Evolutionary conservation across 1,284 basidiomycete genomes (phyloP).

Genomic region (Ustilago curta): DNA sequence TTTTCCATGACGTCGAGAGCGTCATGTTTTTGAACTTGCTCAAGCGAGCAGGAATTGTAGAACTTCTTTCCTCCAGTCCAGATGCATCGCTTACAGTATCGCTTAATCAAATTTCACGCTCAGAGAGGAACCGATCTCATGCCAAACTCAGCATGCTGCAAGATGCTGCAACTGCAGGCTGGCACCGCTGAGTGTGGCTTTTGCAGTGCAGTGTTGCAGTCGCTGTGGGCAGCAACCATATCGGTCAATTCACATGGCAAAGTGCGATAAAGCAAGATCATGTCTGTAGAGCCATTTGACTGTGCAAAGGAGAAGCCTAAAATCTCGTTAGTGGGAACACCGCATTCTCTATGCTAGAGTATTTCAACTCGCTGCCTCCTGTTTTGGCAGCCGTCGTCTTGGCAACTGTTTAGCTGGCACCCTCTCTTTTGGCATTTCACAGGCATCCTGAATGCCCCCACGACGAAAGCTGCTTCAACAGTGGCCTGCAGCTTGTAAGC

Average conservation of each 20-base stretch:
- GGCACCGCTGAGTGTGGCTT: slow-evolving; percentile 7
- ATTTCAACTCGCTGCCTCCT: neutral
- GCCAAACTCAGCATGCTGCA: too few species aligned
- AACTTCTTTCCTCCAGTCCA: neutral
- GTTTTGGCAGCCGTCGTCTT: neutral
- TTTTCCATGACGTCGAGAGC: neutral
- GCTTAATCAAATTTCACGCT: neutral
- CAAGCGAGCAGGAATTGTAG: slow-evolving; percentile 3
- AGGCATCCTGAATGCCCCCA: too few species aligned
- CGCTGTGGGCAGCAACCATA: neutral
- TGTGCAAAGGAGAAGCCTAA: too few species aligned
- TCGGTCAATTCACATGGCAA: neutral
- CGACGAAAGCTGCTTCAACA: neutral
- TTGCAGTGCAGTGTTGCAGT: slow-evolving; percentile 1
- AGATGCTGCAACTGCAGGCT: slow-evolving; percentile 1
- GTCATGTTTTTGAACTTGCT: neutral
- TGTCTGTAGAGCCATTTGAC: too few species aligned
- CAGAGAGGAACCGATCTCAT: neutral
- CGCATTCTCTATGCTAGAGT: slow-evolving; percentile 2
- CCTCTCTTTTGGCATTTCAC: neutral
- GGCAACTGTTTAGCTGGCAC: neutral
- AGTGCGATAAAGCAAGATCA: too few species aligned
- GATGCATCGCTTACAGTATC: slow-evolving; percentile 2
- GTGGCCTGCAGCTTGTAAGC: neutral
- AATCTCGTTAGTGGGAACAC: too few species aligned